phyloP scores from a whole-genome alignment of 805 yeast genomes.

The Cyberlindnera meyerae region DNA sequence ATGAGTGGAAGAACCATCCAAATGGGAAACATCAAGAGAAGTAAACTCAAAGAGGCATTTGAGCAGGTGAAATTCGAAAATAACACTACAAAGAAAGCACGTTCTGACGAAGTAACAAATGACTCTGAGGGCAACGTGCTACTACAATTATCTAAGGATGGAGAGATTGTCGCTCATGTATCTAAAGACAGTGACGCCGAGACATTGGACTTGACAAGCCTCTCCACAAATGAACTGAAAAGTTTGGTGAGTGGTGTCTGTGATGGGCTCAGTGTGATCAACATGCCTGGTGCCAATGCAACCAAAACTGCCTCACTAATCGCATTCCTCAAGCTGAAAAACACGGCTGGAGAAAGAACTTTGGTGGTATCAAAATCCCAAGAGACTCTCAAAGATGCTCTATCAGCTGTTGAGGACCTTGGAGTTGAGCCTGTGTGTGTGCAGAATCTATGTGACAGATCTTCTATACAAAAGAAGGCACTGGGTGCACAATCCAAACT shows the following conservation, averaged over 20 bases:
- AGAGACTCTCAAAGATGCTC: background rate
- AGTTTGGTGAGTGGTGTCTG: conserved; percentile 21
- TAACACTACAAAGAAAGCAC: too few relatives aligned
- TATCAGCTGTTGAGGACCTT: background rate
- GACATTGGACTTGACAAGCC: background rate
- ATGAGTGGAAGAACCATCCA: too few relatives aligned
- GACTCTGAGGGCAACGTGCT: background rate
- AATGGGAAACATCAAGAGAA: background rate
- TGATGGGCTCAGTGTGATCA: conserved; percentile 41
- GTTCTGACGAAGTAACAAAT: background rate
- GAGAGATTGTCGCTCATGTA: too few relatives aligned
- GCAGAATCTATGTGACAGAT: too few relatives aligned
- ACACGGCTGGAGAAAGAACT: conserved; percentile 12
- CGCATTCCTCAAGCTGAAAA: conserved; percentile 19
- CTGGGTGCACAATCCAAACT: background rate
- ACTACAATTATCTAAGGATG: too few relatives aligned
- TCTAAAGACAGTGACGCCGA: too few relatives aligned
- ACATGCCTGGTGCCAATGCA: conserved; percentile 56
- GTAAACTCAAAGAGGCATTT: conserved; percentile 4
- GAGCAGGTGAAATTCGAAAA: background rate
- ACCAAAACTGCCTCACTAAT: conserved; percentile 29
- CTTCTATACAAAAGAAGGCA: too few relatives aligned
- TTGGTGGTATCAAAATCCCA: conserved; percentile 13
- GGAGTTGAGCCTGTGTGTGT: background rate
- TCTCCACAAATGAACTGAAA: conserved; percentile 4